Base-by-base conservation (phyloP, 441 rosid genomes). In the Flueggea neowawraea region DNA sequence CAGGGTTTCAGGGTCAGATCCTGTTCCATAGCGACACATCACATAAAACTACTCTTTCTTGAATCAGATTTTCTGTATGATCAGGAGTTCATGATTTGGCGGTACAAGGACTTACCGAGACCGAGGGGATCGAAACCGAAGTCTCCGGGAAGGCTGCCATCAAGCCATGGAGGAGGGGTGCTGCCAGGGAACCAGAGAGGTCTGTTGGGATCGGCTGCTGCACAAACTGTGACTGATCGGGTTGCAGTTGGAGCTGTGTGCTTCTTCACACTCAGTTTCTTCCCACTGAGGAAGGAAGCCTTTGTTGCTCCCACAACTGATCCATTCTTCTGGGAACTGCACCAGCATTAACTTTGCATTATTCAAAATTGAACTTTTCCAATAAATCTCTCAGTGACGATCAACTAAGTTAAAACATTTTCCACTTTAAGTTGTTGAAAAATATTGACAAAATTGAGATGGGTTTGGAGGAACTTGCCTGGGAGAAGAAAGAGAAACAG, bases 121-220 rank as follows among this genome's bases (percentile, higher is more conserved):
- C 97, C 97, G 12, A 94, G 82, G 54, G 98, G 98, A 73, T 90
- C 98, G 67, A 94, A 94, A 7, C 96, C 96, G 56, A 90, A 94
- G 81, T 94, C 98, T 41, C 91, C 98, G 0, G 97, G 96, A 65
- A 90, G 97, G 77, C 95, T 93, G 75, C 98, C 97, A 52, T 94
- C 97, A 3, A 94, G 95, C 98, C 97, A 94, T 52, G 84, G 82
- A 45, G 97, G 98, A 74, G 98, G 98, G 41, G 89, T 75, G 84
- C 97, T 94, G 45, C 98, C 98, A 0, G 98, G 98, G 82, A 94
- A 94, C 98, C 98, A 94, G 60, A 94, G 65, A 41, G 98, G 98
- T 66, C 98, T 87, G 6, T 90, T 69, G 0, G 95, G 96, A 22
- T 90, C 96, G 0, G 95, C 96, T 0, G 79, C 92, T 31, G 78